Conservation (phyloP, 768 basidiomycete species). For the Hemileccinum rubropunctum region DNA sequence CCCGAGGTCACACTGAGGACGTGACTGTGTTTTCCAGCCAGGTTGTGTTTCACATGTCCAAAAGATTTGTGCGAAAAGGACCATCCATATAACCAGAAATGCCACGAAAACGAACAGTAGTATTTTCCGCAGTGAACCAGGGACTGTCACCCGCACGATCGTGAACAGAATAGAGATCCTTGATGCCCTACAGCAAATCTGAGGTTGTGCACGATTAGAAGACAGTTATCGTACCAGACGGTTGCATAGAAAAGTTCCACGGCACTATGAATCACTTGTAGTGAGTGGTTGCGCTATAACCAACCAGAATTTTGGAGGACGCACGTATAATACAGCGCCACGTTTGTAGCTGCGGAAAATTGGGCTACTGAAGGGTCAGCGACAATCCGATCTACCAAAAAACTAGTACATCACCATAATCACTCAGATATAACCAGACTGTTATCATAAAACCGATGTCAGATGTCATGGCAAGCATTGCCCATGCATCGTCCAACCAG, state of each 20-base stretch:
- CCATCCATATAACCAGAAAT: not conserved
- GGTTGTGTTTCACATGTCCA: slow-evolving; percentile 3
- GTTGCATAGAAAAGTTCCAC: slow-evolving; percentile 6
- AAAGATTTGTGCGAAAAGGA: slow-evolving; percentile 7
- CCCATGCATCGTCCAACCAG: slow-evolving; percentile 6
- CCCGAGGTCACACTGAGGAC: not conserved
- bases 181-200: not conserved
- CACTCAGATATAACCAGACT: slow-evolving; percentile 2
- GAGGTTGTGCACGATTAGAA: not conserved
- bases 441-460: not conserved
- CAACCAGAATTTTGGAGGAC: not conserved
- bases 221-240: not conserved
- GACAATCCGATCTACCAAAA: not conserved
- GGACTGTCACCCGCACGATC: not conserved
- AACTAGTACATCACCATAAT: not conserved
- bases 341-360: not conserved
- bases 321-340: slow-evolving; percentile 4
- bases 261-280: not conserved
- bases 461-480: not conserved
- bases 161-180: slow-evolving; percentile 4
- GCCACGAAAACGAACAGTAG: not conserved
- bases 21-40: not conserved
- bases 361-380: not conserved
- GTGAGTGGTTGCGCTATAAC: not conserved
- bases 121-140: not conserved